Base-by-base conservation (phyloP, 768 basidiomycete species). In the Suillus sp. region DNA sequence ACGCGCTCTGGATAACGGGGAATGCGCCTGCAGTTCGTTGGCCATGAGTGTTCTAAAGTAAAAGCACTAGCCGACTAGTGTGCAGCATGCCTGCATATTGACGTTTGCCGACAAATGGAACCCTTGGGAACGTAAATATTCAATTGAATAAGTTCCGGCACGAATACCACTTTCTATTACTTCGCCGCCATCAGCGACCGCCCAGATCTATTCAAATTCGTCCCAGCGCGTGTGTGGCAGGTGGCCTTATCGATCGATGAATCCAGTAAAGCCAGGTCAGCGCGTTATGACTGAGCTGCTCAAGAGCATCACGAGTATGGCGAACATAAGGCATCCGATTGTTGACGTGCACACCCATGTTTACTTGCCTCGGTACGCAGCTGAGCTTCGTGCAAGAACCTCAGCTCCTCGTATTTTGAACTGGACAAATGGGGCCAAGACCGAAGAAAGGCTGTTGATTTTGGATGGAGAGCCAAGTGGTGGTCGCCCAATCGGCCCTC, bases 261-360 rank as follows among this genome's bases (percentile, higher is more conserved):
- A 56, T 67, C 62, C 66, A 62, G 65, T 64, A 62, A 76, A 43
- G 20, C 67, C 50, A 58, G 60, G 51, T 30, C 60, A 61, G 55
- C 56, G 60, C 38, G 16, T 74, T 55, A 70, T 68, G 75, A 65
- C 70, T 61, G 65, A 68, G 53, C 51, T 76, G 30, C 68, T 68
- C 59, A 74, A 54, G 47, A 66, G 60, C 25, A 60, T 60, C 0
- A 38, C 68, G 4, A 34, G 60, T 20, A 59, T 61, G 60, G 47
- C 72, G 65, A 61, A 47, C 64, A 62, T 74, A 40, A 72, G 66
- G 45, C 67, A 68, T 35, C 78, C 86, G 1, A 76, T 92, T 50
- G 85, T 95, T 51, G 93, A 95, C 77, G 80, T 95, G 37, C 93
- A 95, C 79, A 92, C 91, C 4, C 93, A 95, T 66, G 84, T 94